Percentiles rank a stretch among this genome's conserved stretches.
Conservation (phyloP, 2,329 filamentous ascomycete genomes). For the Acrocalymma vagum region DNA sequence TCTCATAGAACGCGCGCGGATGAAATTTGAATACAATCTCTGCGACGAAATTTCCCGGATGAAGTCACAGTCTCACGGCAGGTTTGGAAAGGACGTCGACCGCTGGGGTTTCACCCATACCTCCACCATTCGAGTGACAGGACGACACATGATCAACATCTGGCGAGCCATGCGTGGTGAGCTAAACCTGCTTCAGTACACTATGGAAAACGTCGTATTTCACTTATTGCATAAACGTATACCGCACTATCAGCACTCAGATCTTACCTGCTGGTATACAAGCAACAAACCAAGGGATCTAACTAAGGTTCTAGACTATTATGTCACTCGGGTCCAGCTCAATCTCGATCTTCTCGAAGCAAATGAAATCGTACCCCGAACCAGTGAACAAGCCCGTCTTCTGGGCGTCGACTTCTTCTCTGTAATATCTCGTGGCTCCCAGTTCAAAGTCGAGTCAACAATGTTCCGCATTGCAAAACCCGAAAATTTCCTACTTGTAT, state of each 20-base stretch:
- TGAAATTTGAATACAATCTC: constrained; percentile 89
- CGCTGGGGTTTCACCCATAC: constrained; percentile 95
- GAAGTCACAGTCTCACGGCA: constrained; percentile 81
- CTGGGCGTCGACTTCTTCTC: constrained; percentile 97
- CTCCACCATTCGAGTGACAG: constrained; percentile 90
- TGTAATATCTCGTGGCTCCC: constrained; percentile 91
- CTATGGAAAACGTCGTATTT: constrained; percentile 94
- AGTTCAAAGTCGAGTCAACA: constrained; percentile 98
- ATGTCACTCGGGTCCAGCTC: constrained; percentile 76
- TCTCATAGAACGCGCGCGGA: constrained; percentile 84
- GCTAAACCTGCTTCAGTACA: constrained; percentile 90
- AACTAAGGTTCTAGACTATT: constrained; percentile 79
- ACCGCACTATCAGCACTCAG: constrained; percentile 83
- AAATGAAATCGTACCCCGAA: constrained; percentile 87
- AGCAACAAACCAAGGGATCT: constrained; percentile 74
- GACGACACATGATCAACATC: constrained; percentile 94
- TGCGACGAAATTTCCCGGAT: constrained; percentile 92
- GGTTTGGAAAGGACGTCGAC: constrained; percentile 86
- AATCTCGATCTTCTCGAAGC: constrained; percentile 91
- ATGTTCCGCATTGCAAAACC: constrained; percentile 99
- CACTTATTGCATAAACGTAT: constrained; percentile 87
- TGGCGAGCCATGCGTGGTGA: constrained; percentile 97
- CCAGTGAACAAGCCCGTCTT: constrained; percentile 91
- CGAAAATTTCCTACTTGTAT: constrained; percentile 90
- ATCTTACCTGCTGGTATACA: constrained; percentile 83